Evolutionary conservation across 768 basidiomycete genomes (phyloP).

Genomic region (Suillus bovinus): DNA sequence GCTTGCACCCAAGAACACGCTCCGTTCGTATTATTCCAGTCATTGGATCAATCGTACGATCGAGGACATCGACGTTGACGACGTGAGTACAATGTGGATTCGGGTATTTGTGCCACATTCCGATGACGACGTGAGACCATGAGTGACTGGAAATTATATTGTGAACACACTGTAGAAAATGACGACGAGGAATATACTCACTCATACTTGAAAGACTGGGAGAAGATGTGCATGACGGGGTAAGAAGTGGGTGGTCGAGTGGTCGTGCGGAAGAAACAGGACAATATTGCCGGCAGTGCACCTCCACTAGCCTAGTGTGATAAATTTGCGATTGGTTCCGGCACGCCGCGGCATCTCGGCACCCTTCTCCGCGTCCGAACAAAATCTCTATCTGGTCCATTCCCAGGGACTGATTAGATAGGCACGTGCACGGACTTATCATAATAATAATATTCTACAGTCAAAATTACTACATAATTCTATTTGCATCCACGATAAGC

Average conservation of each 20-base stretch:
- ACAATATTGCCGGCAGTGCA: slow-evolving; percentile 11
- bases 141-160: slow-evolving; percentile 58
- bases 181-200: slow-evolving; percentile 41
- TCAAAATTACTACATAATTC: slow-evolving; percentile 5
- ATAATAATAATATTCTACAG: neutral
- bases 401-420: neutral
- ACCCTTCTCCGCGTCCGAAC: neutral
- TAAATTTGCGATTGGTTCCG: slow-evolving; percentile 29
- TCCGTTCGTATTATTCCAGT: slow-evolving; percentile 93
- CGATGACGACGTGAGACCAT: slow-evolving; percentile 89
- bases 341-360: slow-evolving; percentile 19
- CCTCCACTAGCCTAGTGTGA: slow-evolving; percentile 13
- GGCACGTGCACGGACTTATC: neutral
- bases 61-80: slow-evolving; percentile 82
- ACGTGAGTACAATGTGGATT: slow-evolving; percentile 92
- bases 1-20: slow-evolving; percentile 86
- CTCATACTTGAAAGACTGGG: slow-evolving; percentile 83
- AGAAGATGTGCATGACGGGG: slow-evolving; percentile 78
- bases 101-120: slow-evolving; percentile 96
- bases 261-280: slow-evolving; percentile 19
- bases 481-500: slow-evolving; percentile 34
- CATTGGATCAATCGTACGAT: slow-evolving; percentile 77
- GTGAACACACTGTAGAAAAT: slow-evolving; percentile 11
- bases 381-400: neutral
- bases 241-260: slow-evolving; percentile 23